Base-by-base conservation (phyloP, 768 basidiomycete species). In the Russula griseocarnosa region DNA sequence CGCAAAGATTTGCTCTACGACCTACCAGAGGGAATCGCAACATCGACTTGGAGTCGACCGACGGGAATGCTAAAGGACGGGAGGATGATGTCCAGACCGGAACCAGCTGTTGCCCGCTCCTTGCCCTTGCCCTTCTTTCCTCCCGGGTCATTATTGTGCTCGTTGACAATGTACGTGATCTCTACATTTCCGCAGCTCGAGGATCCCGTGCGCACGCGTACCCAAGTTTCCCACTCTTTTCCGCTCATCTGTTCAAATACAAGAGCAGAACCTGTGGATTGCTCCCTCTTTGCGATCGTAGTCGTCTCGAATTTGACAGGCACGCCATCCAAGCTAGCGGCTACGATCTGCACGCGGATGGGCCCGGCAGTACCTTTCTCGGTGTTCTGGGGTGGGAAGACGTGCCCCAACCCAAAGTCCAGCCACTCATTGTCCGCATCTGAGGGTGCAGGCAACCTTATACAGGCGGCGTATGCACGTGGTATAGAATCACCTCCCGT, bases 1-100 rank as follows among this genome's bases (percentile, higher is more conserved):
- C 16, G 18, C 9, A 30, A 16, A 53, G 51, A 47, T 6, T 55
- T 16, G 38, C 10, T 40, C 5, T 14, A 13, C 20, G 49, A 70
- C 82, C 64, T 72, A 87, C 90, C 86, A 67, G 79, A 69, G 66
- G 76, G 72, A 22, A 73, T 71, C 53, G 85, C 83, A 55, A 92
- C 72, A 24, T 77, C 77, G 1, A 89, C 86, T 70, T 88, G 84
- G 62, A 91, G 74, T 70, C 79, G 78, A 51, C 85, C 85, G 49
- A 92, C 76, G 8, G 88, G 83, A n/a, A 90, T 74, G 4, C 82
- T 72, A 69, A 92, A 92, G n/a, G 83, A 82, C 9, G 90, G 90
- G 50, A 92, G 71, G 51, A 87, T 74, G 22, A 90, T 72, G 66
- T 82, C 74, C 20, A 86, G 60, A 3, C 28, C 58, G 2, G 63